Conservation (phyloP, 108 stramenopile species). For the Ochromonas danica region DNA sequence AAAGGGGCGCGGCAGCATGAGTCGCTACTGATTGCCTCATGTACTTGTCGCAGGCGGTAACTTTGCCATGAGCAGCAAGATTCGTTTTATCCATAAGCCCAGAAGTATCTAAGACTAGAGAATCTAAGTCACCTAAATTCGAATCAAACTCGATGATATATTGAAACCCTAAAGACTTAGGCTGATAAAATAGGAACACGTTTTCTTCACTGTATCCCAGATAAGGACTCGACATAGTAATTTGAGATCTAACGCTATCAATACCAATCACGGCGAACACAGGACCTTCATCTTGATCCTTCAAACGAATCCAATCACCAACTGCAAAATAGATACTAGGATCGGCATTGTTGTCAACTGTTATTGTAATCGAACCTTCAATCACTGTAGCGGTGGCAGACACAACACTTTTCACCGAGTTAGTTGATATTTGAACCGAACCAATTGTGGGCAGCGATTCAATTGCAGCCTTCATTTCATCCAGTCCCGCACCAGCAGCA, state of each 20-base stretch:
- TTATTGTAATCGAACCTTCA: constrained; percentile 53
- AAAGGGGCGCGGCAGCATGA: background rate
- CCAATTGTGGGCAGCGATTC: constrained; percentile 43
- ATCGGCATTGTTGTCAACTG: constrained; percentile 8
- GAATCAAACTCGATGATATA: constrained; percentile 71
- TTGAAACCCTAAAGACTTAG: constrained; percentile 59
- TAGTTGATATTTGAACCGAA: constrained; percentile 39
- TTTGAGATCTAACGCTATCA: constrained; percentile 31
- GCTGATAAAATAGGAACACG: constrained; percentile 53
- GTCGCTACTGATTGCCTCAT: constrained; percentile 48
- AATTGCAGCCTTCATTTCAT: constrained; percentile 43
- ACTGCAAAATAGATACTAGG: constrained; percentile 44
- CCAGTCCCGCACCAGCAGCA: constrained; percentile 28
- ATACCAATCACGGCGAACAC: constrained; percentile 60
- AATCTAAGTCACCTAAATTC: constrained; percentile 60
- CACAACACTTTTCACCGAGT: constrained; percentile 11
- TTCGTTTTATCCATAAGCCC: constrained; percentile 31
- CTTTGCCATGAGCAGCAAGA: constrained; percentile 10
- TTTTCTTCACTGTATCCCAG: constrained; percentile 40
- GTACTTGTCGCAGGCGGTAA: constrained; percentile 62
- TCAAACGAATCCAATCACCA: constrained; percentile 72
- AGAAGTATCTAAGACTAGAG: constrained; percentile 52
- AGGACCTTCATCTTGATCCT: constrained; percentile 42
- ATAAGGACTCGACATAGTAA: constrained; percentile 60
- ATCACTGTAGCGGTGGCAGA: constrained; percentile 52